Evolutionary conservation across 73 alveolate species (phyloP).

Genomic region (Paramecium pentaurelia): DNA sequence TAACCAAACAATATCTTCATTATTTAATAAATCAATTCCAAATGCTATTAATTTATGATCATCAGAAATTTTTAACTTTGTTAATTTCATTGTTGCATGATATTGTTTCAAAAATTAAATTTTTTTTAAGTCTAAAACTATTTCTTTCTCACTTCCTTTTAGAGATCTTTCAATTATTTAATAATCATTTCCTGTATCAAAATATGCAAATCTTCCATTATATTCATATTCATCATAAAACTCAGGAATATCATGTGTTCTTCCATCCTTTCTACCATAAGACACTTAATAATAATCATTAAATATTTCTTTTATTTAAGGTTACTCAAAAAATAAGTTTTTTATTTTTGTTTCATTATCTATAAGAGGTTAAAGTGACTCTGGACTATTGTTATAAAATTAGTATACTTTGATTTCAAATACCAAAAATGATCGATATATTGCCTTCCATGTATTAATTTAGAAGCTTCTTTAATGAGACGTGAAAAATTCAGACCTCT

Average conservation of each 20-base stretch:
- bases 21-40: constrained; percentile 52
- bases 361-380: not conserved
- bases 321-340: not conserved
- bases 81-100: constrained; percentile 18
- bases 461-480: not conserved
- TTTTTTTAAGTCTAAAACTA: constrained; percentile 32
- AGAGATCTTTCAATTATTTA: constrained; percentile 14
- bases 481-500: not conserved
- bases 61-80: constrained; percentile 46
- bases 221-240: constrained; percentile 42
- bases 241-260: constrained; percentile 42
- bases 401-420: not conserved
- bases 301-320: constrained; percentile 11
- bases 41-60: constrained; percentile 49
- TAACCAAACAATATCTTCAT: constrained; percentile 40
- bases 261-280: constrained; percentile 36
- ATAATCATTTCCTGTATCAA: constrained; percentile 51
- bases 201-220: constrained; percentile 30
- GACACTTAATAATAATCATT: not conserved
- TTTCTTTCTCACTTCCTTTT: not conserved
- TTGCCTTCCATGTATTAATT: not conserved
- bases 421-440: constrained; percentile 21
- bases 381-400: not conserved
- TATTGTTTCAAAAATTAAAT: constrained; percentile 32
- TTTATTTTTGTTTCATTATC: not conserved